Evolutionary conservation across 2,329 filamentous ascomycete genomes (phyloP).

Genomic region (Verticillium longisporum): DNA sequence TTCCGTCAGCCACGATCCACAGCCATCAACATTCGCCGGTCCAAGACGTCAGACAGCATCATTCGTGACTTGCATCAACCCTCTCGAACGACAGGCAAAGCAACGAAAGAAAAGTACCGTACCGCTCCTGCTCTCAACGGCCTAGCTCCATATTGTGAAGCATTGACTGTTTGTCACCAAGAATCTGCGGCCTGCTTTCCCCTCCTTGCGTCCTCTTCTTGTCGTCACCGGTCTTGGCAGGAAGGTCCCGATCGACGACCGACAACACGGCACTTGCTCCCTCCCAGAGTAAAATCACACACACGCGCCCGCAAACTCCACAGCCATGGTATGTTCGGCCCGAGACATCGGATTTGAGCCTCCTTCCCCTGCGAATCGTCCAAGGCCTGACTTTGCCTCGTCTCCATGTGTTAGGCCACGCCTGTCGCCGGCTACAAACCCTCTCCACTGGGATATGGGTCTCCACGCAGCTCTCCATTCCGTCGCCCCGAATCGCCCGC

Average conservation of each 20-base stretch:
- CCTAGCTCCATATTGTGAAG: too few relatives aligned
- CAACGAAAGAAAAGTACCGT: not conserved
- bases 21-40: not conserved
- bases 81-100: not conserved
- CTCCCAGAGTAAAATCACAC: too few relatives aligned
- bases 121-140: too few relatives aligned
- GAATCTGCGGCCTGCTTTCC: too few relatives aligned
- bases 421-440: conserved; percentile 55
- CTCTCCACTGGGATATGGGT: conserved; percentile 65
- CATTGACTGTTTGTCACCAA: too few relatives aligned
- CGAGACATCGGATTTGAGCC: not conserved
- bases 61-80: not conserved
- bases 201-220: not conserved
- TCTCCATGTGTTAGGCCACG: conserved; percentile 34
- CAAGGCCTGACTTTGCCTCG: conserved; percentile 1
- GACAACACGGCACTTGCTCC: not conserved
- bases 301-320: not conserved
- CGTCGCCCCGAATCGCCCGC: conserved; percentile 55
- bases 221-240: conserved; percentile 1
- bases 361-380: not conserved
- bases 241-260: not conserved
- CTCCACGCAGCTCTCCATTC: conserved; percentile 60
- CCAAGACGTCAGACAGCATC: not conserved
- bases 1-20: not conserved
- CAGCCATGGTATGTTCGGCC: conserved; percentile 2